A percentile compares a stretch with the other conserved stretches of the same genome.
Conservation (phyloP, 1,139 yeast species). For the Nakaseomyces kungkrabaensis region DNA sequence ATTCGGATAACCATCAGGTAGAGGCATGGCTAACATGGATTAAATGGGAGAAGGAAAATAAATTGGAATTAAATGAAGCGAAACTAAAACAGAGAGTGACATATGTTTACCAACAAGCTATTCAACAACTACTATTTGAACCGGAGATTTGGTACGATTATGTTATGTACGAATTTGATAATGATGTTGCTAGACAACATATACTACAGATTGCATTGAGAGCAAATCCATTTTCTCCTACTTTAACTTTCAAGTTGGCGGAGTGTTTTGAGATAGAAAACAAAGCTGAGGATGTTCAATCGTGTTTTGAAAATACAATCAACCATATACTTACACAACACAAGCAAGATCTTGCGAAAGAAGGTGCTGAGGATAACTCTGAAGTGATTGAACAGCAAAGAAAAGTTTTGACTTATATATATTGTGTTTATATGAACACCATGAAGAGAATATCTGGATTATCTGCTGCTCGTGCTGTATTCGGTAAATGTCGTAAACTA, state of each 20-base stretch:
- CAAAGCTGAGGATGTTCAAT: slow-evolving; percentile 43
- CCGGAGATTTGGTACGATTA: slow-evolving; percentile 86
- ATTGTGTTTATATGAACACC: slow-evolving; percentile 50
- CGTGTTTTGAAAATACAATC: slow-evolving; percentile 43
- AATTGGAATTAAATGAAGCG: slow-evolving; percentile 47
- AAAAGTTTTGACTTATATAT: slow-evolving; percentile 27
- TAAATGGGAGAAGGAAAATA: slow-evolving; percentile 66
- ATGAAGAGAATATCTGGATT: slow-evolving; percentile 55
- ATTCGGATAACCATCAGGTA: slow-evolving; percentile 35
- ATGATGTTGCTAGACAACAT: slow-evolving; percentile 28
- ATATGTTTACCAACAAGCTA: slow-evolving; percentile 65
- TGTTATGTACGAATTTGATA: slow-evolving; percentile 28
- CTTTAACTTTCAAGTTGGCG: slow-evolving; percentile 57
- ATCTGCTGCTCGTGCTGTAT: slow-evolving; percentile 61
- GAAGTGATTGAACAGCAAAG: slow-evolving; percentile 8
- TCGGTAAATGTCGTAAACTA: slow-evolving; percentile 47
- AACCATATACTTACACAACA: slow-evolving; percentile 34
- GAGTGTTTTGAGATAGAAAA: slow-evolving; percentile 59
- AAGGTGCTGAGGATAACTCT: slow-evolving; percentile 15
- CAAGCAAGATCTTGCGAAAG: slow-evolving; percentile 21
- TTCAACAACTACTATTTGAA: slow-evolving; percentile 56
- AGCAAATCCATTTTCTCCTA: slow-evolving; percentile 64
- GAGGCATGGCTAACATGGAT: slow-evolving; percentile 67
- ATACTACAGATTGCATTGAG: slow-evolving; percentile 46
- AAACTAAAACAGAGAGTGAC: slow-evolving; percentile 50